Conservation (phyloP, 345 rosid genomes). For the Microthlaspi erraticum region DNA sequence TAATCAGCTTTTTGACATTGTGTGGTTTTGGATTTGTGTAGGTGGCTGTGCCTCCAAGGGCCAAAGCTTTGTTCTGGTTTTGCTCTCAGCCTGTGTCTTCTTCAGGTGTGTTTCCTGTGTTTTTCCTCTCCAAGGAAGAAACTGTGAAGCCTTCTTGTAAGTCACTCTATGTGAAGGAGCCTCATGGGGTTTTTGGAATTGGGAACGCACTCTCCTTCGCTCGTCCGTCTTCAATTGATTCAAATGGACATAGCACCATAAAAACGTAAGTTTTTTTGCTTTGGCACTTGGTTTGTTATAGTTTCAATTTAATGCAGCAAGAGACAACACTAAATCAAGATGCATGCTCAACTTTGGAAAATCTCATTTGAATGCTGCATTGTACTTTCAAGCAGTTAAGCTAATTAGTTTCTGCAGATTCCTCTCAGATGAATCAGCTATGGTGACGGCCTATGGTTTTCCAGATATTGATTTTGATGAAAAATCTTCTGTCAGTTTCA, state of each 20-base stretch:
- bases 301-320: neutral
- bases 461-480: constrained; percentile 55
- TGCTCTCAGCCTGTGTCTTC: constrained; percentile 66
- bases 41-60: constrained; percentile 90
- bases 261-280: constrained; percentile 56
- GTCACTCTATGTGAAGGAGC: constrained; percentile 58
- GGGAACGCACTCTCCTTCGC: constrained; percentile 79
- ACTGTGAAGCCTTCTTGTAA: constrained; percentile 51
- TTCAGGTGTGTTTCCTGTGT: constrained; percentile 65
- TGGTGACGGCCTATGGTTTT: constrained; percentile 74
- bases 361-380: constrained; percentile 11
- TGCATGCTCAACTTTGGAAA: no score
- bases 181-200: constrained; percentile 75
- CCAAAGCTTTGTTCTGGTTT: constrained; percentile 88
- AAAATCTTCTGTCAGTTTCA: constrained; percentile 57
- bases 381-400: constrained; percentile 31
- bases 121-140: constrained; percentile 83
- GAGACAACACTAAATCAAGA: constrained; percentile 3
- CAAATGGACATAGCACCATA: constrained; percentile 37
- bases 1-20: neutral
- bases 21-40: constrained; percentile 42
- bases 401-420: constrained; percentile 69
- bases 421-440: constrained; percentile 67
- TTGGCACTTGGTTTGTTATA: constrained; percentile 6
- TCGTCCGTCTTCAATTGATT: constrained; percentile 44